Conservation (phyloP, 768 basidiomycete species). For the Brasilioporus rufonigricans region DNA sequence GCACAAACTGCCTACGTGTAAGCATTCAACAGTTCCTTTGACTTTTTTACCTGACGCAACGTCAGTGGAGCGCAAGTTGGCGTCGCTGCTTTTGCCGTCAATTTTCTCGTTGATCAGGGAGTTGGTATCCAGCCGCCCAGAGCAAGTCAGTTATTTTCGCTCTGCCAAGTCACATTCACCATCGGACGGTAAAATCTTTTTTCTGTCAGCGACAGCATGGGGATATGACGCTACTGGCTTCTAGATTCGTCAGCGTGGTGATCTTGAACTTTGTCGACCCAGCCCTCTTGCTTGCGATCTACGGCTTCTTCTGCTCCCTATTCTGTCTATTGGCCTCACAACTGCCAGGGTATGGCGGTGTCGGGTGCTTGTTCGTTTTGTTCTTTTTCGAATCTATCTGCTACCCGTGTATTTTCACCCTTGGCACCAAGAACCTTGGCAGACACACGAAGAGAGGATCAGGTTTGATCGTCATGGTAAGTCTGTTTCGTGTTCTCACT, state of each 20-base stretch:
- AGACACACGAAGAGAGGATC: conserved; percentile 60
- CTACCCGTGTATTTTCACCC: conserved; percentile 66
- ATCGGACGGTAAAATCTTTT: conserved; percentile 45
- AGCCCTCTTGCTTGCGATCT: conserved; percentile 56
- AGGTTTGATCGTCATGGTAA: conserved; percentile 61
- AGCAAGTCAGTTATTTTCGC: conserved; percentile 67
- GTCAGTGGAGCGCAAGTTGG: conserved; percentile 60
- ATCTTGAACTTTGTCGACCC: conserved; percentile 65
- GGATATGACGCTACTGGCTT: conserved; percentile 17
- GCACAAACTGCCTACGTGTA: conserved; percentile 69
- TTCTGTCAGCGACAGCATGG: not conserved
- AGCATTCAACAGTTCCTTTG: conserved; percentile 18
- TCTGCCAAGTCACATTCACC: conserved; percentile 69
- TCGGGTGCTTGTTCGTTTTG: conserved; percentile 59
- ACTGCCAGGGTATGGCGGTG: conserved; percentile 49
- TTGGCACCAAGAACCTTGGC: conserved; percentile 64
- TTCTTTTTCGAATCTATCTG: conserved; percentile 81
- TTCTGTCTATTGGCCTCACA: conserved; percentile 53
- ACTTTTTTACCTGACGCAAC: not conserved
- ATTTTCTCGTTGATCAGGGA: conserved; percentile 64
- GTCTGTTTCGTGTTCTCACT: not conserved
- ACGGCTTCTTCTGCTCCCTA: conserved; percentile 48
- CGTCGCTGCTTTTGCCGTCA: conserved; percentile 66
- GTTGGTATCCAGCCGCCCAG: conserved; percentile 48
- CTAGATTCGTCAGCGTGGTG: conserved; percentile 57